A percentile compares a stretch with the other conserved stretches of the same genome.
Evolutionary conservation across 2,329 filamentous ascomycete species (phyloP).

Genomic region (Pezicula carpinea): DNA sequence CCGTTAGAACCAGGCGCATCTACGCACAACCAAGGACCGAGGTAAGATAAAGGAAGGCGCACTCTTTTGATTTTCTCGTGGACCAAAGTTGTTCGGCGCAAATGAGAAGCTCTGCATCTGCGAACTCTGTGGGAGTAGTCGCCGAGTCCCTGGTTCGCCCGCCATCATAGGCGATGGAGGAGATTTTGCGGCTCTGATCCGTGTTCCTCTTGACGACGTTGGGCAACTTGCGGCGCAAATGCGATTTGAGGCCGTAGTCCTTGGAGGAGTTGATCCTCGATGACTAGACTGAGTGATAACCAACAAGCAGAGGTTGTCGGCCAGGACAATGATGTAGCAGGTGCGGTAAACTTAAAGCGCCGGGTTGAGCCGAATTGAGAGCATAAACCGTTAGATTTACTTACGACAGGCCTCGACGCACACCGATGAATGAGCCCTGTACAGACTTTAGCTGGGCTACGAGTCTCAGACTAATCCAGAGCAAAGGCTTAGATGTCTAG

Average conservation of each 20-base stretch:
- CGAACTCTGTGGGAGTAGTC: constrained; percentile 60
- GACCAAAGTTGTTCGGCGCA: constrained; percentile 58
- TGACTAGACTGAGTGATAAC: constrained; percentile 5
- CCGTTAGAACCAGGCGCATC: constrained; percentile 25
- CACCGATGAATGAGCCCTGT: constrained; percentile 16
- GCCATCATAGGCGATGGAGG: constrained; percentile 44
- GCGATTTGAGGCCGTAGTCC: neutral
- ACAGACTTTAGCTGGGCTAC: constrained; percentile 20
- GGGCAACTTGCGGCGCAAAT: neutral
- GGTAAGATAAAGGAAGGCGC: constrained; percentile 31
- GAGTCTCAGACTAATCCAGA: constrained; percentile 20
- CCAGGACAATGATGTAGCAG: constrained; percentile 10
- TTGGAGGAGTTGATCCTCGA: constrained; percentile 7
- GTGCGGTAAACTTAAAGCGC: constrained; percentile 17
- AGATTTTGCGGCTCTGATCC: constrained; percentile 2
- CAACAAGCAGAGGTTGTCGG: constrained; percentile 8
- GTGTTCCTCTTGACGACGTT: constrained; percentile 1
- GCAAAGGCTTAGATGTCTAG: constrained; percentile 10
- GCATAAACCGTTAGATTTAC: constrained; percentile 1
- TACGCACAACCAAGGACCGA: neutral
- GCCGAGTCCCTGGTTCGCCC: constrained; percentile 56
- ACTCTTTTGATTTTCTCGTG: constrained; percentile 82
- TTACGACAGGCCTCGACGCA: constrained; percentile 7
- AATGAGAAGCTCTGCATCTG: constrained; percentile 75
- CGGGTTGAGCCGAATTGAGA: constrained; percentile 9